Evolutionary conservation across 352 stramenopile genomes (phyloP), one percentile per base, ranked within the genome.

Genomic region (Phytophthora citrophthora): DNA sequence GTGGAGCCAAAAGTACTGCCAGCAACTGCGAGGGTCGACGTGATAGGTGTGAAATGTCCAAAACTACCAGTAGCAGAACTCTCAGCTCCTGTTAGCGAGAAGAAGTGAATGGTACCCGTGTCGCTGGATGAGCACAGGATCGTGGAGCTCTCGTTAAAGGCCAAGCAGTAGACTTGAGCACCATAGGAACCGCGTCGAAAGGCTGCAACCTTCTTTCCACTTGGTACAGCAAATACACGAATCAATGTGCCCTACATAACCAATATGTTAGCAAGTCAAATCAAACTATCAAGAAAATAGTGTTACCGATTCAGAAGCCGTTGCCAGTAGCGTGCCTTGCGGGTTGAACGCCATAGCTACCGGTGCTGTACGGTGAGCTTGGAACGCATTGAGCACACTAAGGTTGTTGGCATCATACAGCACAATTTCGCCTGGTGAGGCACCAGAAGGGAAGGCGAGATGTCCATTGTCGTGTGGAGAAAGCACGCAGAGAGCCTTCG

Each of bases 81-180:
- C 55, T 91, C 83, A 0, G 73, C 64, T 38, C 84, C 88, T 0
- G 81, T 94, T 7, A 96, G 70, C 32, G 88, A 92, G 70, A 99
- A 99, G 54, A 99, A 94, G 61, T 99, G 97, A 31, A 98, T 86
- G 11, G 97, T 99, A 24, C 97, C 97, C 50, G 98, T 98, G 72
- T 99, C 96, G 64, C 89, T 98, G 24, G 92, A 98, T 72, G 95
- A 97, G 31, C 94, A 98, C 10, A 99, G 57, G 64, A 98, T 97
- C 18, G 86, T 96, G 52, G 89, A 94, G 63, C 83, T 88, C 58
- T 96, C 86, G 70, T 98, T 99, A 72, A 99, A 99, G 5, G 91
- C 82, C 18, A 99, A 72, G 63, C 93, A 99, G 61, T 97, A 98
- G 55, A 99, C 97, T 46, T 91, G 89, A 8, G 97, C 96, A 5